Base-by-base conservation (phyloP, 1,284 basidiomycete species). In the Apiotrichum mycotoxinovorans region DNA sequence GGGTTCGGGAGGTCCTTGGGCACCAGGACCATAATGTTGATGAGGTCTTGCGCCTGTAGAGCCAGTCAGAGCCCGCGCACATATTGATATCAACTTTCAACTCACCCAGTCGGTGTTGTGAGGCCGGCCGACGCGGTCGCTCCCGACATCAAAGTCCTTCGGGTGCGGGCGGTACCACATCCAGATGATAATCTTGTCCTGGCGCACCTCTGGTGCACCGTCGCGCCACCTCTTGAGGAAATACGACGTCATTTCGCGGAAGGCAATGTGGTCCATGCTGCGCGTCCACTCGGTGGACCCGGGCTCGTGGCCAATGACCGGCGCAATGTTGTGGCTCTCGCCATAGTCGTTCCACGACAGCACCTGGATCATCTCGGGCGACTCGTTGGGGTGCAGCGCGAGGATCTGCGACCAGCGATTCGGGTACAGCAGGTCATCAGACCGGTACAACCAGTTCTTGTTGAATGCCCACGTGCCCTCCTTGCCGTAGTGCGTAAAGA, bases 401-500 rank as follows among this genome's bases (percentile, higher is more conserved):
- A 79, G 62, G 20, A 78, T 58, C 35, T 70, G 61, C 8, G 50
- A 26, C 68, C 73, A 78, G 20, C 77, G 69, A 0, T 66, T 65
- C 0, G 74, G 70, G 51, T 73, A 72, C 17, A 77, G 66, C 25
- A 74, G 66, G 51, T 76, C 71, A 63, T 79, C 77, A 3, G 76
- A 77, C n/a, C 69, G 72, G 56, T 76, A 76, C 40, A 77, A 74
- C 66, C 66, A 76, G 64, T 76, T 76, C 73, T 79, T 78, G 66
- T 77, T 71, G 64, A 69, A 78, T 0, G 70, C 74, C 69, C 69
- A 78, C 23, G 67, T 53, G 8, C 75, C 75, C 17, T 60, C 60
- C 15, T 64, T 70, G 14, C 77, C 77, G 56, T 79, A 79, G 59
- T 79, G 76, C 4, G 84, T 84, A 65, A 83, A 85, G 73, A 85